A percentile compares a stretch with the other conserved stretches of the same genome.
Conservation (phyloP, 495 filamentous ascomycete genomes). For the Aspergillus leporis region DNA sequence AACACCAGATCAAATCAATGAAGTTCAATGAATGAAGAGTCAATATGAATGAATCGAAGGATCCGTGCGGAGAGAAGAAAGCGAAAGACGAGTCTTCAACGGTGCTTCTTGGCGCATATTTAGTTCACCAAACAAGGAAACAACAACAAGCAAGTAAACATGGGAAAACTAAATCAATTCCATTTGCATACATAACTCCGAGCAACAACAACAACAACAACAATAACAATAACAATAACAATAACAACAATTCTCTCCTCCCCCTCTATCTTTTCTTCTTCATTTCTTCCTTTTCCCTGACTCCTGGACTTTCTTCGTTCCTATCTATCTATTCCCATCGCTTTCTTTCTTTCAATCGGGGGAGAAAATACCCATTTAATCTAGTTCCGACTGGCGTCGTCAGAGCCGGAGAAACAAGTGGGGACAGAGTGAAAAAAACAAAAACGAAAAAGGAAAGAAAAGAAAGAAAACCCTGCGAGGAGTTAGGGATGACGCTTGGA, state of each 20-base stretch:
- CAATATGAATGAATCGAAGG: not conserved
- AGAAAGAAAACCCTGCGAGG: not conserved
- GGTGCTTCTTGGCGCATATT: slow-evolving; percentile 18
- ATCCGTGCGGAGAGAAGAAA: not conserved
- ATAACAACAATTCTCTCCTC: not conserved
- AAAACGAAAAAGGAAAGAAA: not conserved
- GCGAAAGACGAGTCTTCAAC: not conserved
- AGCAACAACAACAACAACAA: slow-evolving; percentile 1
- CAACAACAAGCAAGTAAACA: slow-evolving; percentile 14
- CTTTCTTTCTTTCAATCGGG: not conserved
- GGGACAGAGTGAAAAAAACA: not conserved
- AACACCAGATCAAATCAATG: too few species aligned
- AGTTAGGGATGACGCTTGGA: not conserved
- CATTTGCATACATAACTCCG: not conserved
- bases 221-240: slow-evolving; percentile 1
- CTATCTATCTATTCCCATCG: not conserved
- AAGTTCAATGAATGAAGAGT: too few species aligned
- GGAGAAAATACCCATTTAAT: not conserved
- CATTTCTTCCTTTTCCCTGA: slow-evolving; percentile 1
- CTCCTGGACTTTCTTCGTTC: not conserved
- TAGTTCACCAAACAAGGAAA: not conserved
- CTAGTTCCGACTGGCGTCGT: not conserved
- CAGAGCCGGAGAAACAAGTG: not conserved
- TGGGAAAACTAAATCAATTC: slow-evolving; percentile 7
- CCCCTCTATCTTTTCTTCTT: slow-evolving; percentile 6